These are phyloP conservation scores for Candida corydali DNA, from an alignment of 805 yeast species.

Conservation along the genomic window DNA sequence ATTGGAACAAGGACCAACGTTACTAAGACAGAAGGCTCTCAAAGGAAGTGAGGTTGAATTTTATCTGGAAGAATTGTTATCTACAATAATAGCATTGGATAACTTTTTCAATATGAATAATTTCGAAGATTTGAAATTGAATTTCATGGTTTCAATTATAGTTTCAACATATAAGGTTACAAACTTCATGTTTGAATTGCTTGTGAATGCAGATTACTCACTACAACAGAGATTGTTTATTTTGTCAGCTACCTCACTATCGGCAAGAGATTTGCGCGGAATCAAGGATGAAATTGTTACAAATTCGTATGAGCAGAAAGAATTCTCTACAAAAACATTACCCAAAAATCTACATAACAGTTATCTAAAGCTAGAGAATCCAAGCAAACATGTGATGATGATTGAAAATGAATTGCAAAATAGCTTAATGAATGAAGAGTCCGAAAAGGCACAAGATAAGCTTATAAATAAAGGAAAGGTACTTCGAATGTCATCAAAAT, in stretches of 20 bases:
- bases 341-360: slow-evolving; percentile 46
- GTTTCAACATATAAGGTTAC: slow-evolving; percentile 46
- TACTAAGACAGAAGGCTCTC: slow-evolving; percentile 56
- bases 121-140: slow-evolving; percentile 65
- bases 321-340: slow-evolving; percentile 38
- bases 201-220: slow-evolving; percentile 73
- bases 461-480: slow-evolving; percentile 36
- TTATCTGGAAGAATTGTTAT: slow-evolving; percentile 52
- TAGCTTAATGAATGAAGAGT: slow-evolving; percentile 26
- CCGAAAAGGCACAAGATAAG: slow-evolving; percentile 28
- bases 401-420: slow-evolving; percentile 23
- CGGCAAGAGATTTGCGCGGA: slow-evolving; percentile 72
- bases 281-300: slow-evolving; percentile 46
- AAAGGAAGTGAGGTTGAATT: slow-evolving; percentile 47
- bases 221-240: slow-evolving; percentile 72
- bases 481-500: slow-evolving; percentile 37
- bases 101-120: slow-evolving; percentile 53
- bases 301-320: slow-evolving; percentile 24
- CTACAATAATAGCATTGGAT: slow-evolving; percentile 47
- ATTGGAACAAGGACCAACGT: slow-evolving; percentile 47
- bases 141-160: slow-evolving; percentile 60
- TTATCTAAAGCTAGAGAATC: slow-evolving; percentile 21
- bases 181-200: slow-evolving; percentile 39
- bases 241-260: slow-evolving; percentile 62
- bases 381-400: slow-evolving; percentile 2